Evolutionary conservation across 2,329 filamentous ascomycete species (phyloP), one percentile per base, ranked within the genome.

Genomic region (Orbilia quercus): DNA sequence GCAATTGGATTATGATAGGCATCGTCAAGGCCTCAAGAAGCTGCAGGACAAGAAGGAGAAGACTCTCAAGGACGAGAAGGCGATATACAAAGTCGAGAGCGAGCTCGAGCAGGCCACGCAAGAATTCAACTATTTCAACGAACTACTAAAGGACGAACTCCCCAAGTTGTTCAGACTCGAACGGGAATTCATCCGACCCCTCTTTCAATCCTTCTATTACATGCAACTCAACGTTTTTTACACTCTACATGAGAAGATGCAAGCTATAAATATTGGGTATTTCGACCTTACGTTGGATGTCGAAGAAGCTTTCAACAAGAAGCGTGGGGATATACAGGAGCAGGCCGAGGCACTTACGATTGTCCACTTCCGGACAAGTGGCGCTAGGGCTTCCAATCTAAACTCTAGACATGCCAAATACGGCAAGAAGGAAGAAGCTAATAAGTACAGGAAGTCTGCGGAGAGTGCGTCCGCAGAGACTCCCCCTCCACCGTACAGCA

Each of bases 211-310:
- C 7, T 99, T 99, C 83, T 99, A 99, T 83, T 99, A 98, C 84
- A 99, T 99, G 95, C 95, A 99, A 82, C 87, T 99, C 76, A 99
- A 99, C 81, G 91, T 99, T 76, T 99, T 98, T 81, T 99, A 99
- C 82, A 99, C 95, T 0, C 85, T 99, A 60, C 95, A 99, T 81
- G 94, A 98, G 82, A 92, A 90, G 82, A 99, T 99, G 95, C 95
- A 99, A 83, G 88, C 86, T 76, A 92, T 96, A 80, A 93, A 98
- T 79, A 99, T 99, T 79, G 92, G 92, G 74, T 99, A 99, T 82
- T 99, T 99, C 81, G 91, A 99, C 81, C 86, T 99, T 57, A 91
- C 90, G 1, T 85, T 91, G 31, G 93, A 96, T 78, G 90, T 99
- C 45, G 92, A 97, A 80, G 94, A 94, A 75, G 93, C 92, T 11